Evolutionary conservation across 2,329 filamentous ascomycete species (phyloP).

Genomic region (Blastomyces emzantsi): DNA sequence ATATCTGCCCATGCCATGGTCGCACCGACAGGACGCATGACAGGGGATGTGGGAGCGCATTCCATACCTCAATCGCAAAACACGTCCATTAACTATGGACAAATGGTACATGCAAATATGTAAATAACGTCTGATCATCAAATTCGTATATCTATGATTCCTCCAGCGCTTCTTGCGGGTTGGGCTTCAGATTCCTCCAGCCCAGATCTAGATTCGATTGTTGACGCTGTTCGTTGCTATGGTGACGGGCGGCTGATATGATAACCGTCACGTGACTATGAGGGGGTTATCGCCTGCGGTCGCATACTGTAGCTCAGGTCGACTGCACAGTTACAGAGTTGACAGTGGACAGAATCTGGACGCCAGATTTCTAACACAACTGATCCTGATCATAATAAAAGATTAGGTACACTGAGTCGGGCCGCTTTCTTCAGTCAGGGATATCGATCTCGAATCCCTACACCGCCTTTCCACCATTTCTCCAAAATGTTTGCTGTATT

Average conservation of each 20-base stretch:
- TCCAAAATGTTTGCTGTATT: background rate
- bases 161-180: background rate
- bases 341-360: background rate
- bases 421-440: background rate
- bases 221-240: background rate
- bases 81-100: background rate
- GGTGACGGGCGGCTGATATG: background rate
- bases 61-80: background rate
- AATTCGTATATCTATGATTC: background rate
- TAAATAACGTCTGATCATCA: background rate
- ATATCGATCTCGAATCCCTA: background rate
- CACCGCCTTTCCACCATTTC: background rate
- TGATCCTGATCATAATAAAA: background rate
- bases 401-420: background rate
- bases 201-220: background rate
- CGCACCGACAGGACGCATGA: background rate
- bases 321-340: too few relatives aligned
- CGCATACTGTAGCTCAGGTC: too few relatives aligned
- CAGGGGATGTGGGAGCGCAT: background rate
- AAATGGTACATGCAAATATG: background rate
- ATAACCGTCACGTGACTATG: background rate
- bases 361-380: background rate
- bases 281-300: too few relatives aligned
- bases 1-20: background rate
- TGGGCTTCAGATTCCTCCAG: background rate